Evolutionary conservation across 2,329 filamentous ascomycete species (phyloP).

Genomic region (Cercospora citrullina): DNA sequence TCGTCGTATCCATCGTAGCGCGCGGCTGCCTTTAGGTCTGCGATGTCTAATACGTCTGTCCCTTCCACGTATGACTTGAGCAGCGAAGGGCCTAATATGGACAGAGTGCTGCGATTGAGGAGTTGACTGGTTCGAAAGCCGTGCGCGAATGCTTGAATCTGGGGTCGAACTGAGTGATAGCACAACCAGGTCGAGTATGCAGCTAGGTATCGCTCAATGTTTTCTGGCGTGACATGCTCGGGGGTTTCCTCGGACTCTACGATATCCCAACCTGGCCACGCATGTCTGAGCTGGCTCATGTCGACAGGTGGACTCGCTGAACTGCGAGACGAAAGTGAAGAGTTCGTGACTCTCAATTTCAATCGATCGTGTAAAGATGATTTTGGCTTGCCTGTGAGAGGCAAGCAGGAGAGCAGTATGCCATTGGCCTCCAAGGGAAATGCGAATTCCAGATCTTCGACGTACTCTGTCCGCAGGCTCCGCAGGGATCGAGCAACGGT

Average conservation of each 20-base stretch:
- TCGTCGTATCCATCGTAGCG: conserved; percentile 81
- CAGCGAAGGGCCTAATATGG: conserved; percentile 65
- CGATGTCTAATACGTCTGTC: conserved; percentile 73
- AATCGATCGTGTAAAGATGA: neutral
- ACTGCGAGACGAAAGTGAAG: neutral
- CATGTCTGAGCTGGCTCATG: conserved; percentile 13
- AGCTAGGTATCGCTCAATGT: conserved; percentile 73
- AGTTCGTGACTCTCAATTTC: conserved; percentile 8
- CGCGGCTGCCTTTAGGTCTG: conserved; percentile 67
- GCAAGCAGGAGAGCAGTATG: conserved; percentile 49
- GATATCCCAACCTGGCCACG: conserved; percentile 59
- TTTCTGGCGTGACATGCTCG: conserved; percentile 81
- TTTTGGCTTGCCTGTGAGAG: neutral
- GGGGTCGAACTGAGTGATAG: conserved; percentile 71
- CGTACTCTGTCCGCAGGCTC: conserved; percentile 72
- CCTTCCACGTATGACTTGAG: conserved; percentile 83
- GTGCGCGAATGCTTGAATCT: conserved; percentile 75
- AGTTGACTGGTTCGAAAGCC: conserved; percentile 61
- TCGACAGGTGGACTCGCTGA: neutral
- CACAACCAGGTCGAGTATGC: conserved; percentile 87
- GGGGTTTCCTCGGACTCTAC: conserved; percentile 21
- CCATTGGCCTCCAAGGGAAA: conserved; percentile 70
- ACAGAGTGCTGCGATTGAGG: conserved; percentile 22
- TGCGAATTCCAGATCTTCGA: conserved; percentile 79
- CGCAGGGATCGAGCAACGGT: conserved; percentile 73